Conservation (phyloP, 805 yeast species). For the Wickerhamiella lipophila region DNA sequence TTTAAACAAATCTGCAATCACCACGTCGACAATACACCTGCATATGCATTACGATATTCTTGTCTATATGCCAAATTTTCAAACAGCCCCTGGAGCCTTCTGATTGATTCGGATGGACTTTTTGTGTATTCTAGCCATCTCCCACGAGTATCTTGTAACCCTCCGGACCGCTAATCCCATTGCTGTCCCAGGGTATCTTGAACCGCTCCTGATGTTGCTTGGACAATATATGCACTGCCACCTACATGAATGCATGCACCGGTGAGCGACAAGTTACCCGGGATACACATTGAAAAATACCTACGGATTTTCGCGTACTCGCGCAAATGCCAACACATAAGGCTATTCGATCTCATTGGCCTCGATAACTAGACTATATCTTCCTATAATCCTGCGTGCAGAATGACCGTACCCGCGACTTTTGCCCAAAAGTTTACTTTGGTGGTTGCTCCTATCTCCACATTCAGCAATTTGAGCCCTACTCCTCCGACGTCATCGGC, state of each 20-base stretch:
- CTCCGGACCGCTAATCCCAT: not conserved
- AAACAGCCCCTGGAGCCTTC: not conserved
- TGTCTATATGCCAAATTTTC: not conserved
- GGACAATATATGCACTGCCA: conserved; percentile 10
- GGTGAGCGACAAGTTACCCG: not conserved
- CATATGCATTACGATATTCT: conserved; percentile 13
- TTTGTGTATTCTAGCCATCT: not conserved
- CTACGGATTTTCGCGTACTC: not conserved
- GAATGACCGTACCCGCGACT: too few species aligned
- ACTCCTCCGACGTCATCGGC: conserved; percentile 3
- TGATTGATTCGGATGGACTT: not conserved
- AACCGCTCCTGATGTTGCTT: not conserved
- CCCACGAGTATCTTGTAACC: not conserved
- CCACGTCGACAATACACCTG: conserved; percentile 10
- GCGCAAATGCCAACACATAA: not conserved
- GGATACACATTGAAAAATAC: not conserved
- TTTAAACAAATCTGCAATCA: conserved; percentile 9
- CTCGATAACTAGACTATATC: too few species aligned
- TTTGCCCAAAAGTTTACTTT: too few species aligned
- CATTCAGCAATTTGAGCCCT: not conserved
- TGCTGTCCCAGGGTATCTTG: not conserved
- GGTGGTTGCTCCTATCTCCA: not conserved
- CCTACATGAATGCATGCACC: conserved; percentile 1
- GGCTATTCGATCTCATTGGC: not conserved
- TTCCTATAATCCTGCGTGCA: too few species aligned